Evolutionary conservation across 2,329 filamentous ascomycete genomes (phyloP).

Genomic region (Diplodia scrobiculata): DNA sequence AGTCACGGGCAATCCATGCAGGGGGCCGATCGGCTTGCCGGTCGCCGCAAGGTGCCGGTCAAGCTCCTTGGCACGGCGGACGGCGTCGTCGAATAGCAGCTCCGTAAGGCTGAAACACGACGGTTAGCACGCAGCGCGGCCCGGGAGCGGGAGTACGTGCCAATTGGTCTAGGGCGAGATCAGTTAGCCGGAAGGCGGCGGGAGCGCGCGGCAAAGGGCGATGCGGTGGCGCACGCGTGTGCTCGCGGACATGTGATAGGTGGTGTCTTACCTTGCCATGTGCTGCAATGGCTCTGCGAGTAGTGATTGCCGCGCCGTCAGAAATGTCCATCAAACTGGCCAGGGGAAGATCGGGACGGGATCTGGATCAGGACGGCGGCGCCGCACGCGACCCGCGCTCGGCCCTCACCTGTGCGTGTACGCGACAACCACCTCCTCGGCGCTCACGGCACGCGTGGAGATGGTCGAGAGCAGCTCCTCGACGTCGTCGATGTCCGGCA

Average conservation of each 20-base stretch:
- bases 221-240: no score
- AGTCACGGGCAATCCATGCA: conserved; percentile 54
- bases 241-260: no score
- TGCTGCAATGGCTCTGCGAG: conserved; percentile 16
- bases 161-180: conserved; percentile 25
- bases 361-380: conserved; percentile 5
- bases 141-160: conserved; percentile 25
- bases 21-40: conserved; percentile 47
- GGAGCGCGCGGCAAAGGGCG: not conserved
- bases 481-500: conserved; percentile 8
- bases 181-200: conserved; percentile 18
- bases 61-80: conserved; percentile 46
- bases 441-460: conserved; percentile 18
- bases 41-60: conserved; percentile 46
- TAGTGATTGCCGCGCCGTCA: conserved; percentile 7
- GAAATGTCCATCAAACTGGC: conserved; percentile 4
- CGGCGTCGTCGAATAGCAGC: conserved; percentile 50
- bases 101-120: conserved; percentile 40
- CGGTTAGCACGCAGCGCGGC: conserved; percentile 16
- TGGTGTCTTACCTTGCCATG: conserved; percentile 19
- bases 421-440: conserved; percentile 16
- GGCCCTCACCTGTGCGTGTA: conserved; percentile 22
- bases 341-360: conserved; percentile 12
- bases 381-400: conserved; percentile 12
- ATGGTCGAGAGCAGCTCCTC: conserved; percentile 10